Base-by-base conservation (phyloP, 305 asterid genomes). In the Rubia balearica region DNA sequence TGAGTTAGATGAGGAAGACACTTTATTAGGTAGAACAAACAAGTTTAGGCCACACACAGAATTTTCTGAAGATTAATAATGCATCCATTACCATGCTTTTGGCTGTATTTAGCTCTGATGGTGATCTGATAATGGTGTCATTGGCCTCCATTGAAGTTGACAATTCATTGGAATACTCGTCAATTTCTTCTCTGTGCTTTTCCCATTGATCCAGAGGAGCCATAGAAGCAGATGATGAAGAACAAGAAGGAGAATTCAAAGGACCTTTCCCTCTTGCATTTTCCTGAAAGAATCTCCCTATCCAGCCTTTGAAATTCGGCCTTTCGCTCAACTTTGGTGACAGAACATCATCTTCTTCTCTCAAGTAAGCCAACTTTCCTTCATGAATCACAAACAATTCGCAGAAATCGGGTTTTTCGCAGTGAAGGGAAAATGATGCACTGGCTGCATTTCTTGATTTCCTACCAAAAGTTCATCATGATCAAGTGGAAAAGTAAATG, bases 391-490 rank as follows among this genome's bases (percentile, higher is more conserved):
- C 76, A 74, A 73, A 86, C 63, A 88, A 60, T 70, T 88, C 85
- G 59, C 95, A 88, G 68, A 33, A 86, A 46, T 69, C 79, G 22
- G 96, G 91, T 74, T 88, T 90, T n/a, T 84, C 79, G n/a, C 79
- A 78, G 68, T 81, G 79, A 53, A 90, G 79, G 36, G 81, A 76
- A 68, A 72, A 81, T 45, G 87, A 71, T 73, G 88, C 90, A 61
- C 83, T 86, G 4, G 84, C 74, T 6, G 87, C 85, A 69, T 79
- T 76, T 73, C 84, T 86, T 33, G 89, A 86, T 82, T 85, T 89
- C 95, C 96, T 87, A 63, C 69, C 42, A 5, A 36, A 22, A 73
- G 60, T 27, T 43, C 17, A 8, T 53, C n/a, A n/a, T 33, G 9
- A 61, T 30, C 17, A 59, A 59, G 38, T 22, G 16, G 36, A 57